Conservation (phyloP, 2,329 filamentous ascomycete species). For the Cladosporium halotolerans region DNA sequence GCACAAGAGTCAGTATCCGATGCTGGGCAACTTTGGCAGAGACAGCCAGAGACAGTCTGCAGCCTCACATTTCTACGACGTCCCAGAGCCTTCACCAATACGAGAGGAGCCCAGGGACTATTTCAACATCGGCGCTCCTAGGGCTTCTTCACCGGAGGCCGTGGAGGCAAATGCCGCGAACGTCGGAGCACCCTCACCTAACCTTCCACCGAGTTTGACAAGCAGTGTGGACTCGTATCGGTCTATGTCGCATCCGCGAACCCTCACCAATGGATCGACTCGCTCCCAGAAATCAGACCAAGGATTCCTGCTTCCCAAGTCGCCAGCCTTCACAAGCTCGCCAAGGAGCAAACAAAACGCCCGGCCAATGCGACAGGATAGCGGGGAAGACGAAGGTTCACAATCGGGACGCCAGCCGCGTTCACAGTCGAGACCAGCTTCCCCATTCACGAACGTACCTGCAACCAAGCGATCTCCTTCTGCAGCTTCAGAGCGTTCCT, state of each 20-base stretch:
- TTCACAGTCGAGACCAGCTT: constrained; percentile 53
- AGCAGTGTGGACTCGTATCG: constrained; percentile 30
- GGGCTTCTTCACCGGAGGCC: constrained; percentile 40
- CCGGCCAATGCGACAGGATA: constrained; percentile 41
- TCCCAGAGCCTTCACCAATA: constrained; percentile 3
- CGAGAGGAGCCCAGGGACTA: constrained; percentile 31
- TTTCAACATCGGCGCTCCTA: constrained; percentile 36
- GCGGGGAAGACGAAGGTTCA: constrained; percentile 61
- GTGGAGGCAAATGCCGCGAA: constrained; percentile 36
- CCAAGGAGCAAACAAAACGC: constrained; percentile 39
- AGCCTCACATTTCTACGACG: constrained; percentile 5
- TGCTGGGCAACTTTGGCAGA: constrained; percentile 22
- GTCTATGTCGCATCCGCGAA: constrained; percentile 35
- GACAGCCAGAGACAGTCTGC: constrained; percentile 4
- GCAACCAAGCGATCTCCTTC: constrained; percentile 74
- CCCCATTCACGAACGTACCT: constrained; percentile 53
- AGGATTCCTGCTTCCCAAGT: constrained; percentile 26
- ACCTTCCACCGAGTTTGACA: constrained; percentile 29
- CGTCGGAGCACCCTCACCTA: constrained; percentile 39
- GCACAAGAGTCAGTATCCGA: constrained; percentile 31
- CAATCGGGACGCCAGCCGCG: constrained; percentile 37
- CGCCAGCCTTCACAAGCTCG: constrained; percentile 37
- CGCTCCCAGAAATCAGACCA: constrained; percentile 25
- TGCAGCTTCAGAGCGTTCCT: constrained; percentile 72
- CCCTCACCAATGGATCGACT: constrained; percentile 35